Percentiles rank a stretch among this genome's conserved stretches.
These are phyloP conservation scores for Trichomonas vaginalis DNA, from an alignment of 208 protist species.

Conservation along the genomic window DNA sequence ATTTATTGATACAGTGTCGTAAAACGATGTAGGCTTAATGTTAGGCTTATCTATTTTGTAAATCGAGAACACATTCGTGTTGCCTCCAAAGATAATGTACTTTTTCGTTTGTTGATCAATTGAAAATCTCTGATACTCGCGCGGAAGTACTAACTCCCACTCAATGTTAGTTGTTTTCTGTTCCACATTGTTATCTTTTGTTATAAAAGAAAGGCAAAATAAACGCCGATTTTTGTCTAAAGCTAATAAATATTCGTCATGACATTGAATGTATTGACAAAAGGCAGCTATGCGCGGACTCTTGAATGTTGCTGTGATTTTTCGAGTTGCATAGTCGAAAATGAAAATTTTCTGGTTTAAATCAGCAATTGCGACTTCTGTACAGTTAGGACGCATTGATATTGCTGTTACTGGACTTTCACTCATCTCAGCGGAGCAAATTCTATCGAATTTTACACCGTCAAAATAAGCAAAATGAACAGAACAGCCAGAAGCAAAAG, in stretches of 20 bases:
- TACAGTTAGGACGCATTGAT: not conserved
- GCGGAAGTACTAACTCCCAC: not conserved
- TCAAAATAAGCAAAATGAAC: not conserved
- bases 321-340: not conserved
- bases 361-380: not conserved
- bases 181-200: not conserved
- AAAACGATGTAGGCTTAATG: not conserved
- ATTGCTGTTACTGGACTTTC: not conserved
- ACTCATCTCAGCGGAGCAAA: not conserved
- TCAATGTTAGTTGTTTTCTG: not conserved
- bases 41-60: not conserved
- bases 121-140: not conserved
- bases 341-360: not conserved
- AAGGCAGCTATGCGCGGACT: too few relatives aligned
- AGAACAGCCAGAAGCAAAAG: not conserved
- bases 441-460: not conserved
- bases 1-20: not conserved
- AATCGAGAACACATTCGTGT: not conserved
- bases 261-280: not conserved
- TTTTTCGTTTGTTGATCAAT: not conserved
- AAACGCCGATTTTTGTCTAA: not conserved
- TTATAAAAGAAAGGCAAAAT: not conserved
- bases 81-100: not conserved
- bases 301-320: not conserved
- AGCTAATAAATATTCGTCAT: not conserved